Evolutionary conservation across 306 rosid species (phyloP).

Genomic region (Amphicarpaea edgeworthii): DNA sequence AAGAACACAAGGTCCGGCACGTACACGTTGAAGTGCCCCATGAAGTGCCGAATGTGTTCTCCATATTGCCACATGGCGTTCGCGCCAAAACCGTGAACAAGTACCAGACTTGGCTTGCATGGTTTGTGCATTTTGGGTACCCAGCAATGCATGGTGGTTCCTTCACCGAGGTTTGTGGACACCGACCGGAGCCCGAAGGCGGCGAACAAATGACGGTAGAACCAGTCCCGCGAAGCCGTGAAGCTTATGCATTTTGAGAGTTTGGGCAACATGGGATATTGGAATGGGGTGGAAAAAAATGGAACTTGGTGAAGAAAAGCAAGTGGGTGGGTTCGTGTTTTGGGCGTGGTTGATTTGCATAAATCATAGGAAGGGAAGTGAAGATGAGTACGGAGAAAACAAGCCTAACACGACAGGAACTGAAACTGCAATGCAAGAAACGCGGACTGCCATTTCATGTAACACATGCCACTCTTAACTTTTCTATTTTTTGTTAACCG

Average conservation of each 20-base stretch:
- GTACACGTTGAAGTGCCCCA: slow-evolving; percentile 59
- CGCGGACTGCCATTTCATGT: slow-evolving; percentile 16
- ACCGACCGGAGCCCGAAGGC: slow-evolving; percentile 69
- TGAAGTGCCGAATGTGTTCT: slow-evolving; percentile 59
- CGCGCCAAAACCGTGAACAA: slow-evolving; percentile 84
- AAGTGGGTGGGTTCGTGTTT: not conserved
- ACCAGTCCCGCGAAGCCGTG: slow-evolving; percentile 68
- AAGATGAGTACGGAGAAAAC: not conserved
- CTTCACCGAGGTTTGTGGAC: slow-evolving; percentile 61
- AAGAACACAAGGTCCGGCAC: slow-evolving; percentile 88
- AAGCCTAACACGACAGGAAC: not conserved
- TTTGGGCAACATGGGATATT: slow-evolving; percentile 41
- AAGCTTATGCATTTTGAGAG: slow-evolving; percentile 59
- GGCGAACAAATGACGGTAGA: slow-evolving; percentile 59
- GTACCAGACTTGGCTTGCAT: slow-evolving; percentile 58
- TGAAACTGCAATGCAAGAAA: not conserved
- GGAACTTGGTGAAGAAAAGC: slow-evolving; percentile 16
- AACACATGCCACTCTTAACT: slow-evolving; percentile 22
- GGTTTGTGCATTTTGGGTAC: slow-evolving; percentile 57
- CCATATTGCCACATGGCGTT: slow-evolving; percentile 89
- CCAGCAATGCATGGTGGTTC: slow-evolving; percentile 80
- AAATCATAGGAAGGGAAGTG: not conserved
- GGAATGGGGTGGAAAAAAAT: not conserved
- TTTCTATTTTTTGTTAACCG: not conserved
- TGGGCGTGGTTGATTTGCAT: not conserved